These are phyloP conservation scores for Pelargonium cotyledonis DNA, from an alignment of 441 rosid genomes.

Conservation along the genomic window DNA sequence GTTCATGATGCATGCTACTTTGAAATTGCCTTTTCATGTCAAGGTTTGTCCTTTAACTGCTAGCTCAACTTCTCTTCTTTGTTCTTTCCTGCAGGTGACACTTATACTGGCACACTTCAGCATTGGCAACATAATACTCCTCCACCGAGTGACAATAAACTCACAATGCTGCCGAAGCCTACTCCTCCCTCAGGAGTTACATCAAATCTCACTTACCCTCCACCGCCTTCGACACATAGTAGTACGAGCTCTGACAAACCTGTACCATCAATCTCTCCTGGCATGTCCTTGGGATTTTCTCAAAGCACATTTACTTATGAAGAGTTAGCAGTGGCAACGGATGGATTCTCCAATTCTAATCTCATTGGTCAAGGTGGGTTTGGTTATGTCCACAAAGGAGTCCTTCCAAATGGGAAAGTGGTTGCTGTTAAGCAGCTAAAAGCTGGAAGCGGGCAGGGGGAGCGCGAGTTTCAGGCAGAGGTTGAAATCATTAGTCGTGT, in stretches of 20 bases:
- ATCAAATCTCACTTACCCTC: conserved; percentile 26
- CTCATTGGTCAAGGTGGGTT: conserved; percentile 98
- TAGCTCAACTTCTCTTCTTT: background rate
- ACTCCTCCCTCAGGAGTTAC: conserved; percentile 38
- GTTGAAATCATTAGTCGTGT: conserved; percentile 95
- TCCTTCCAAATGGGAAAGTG: conserved; percentile 90
- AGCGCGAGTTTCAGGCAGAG: conserved; percentile 95
- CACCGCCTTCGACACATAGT: conserved; percentile 57
- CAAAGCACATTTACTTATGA: conserved; percentile 81
- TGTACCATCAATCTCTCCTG: conserved; percentile 75
- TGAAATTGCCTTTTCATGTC: background rate
- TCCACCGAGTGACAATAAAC: conserved; percentile 36
- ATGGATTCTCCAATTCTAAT: conserved; percentile 88
- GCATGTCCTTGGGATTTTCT: conserved; percentile 59
- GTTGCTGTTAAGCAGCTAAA: conserved; percentile 89
- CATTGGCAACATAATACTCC: conserved; percentile 54
- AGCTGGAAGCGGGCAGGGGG: conserved; percentile 97
- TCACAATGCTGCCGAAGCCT: conserved; percentile 35
- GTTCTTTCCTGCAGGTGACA: conserved; percentile 37
- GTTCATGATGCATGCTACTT: conserved; percentile 3
- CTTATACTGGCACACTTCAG: conserved; percentile 49
- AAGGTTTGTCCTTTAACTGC: background rate
- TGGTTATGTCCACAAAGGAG: conserved; percentile 89
- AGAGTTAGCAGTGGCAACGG: conserved; percentile 80
- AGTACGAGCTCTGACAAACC: conserved; percentile 57